Percentiles rank a stretch among this genome's conserved stretches.
Conservation (phyloP, 2,329 filamentous ascomycete genomes). For the Massarina eburnea region DNA sequence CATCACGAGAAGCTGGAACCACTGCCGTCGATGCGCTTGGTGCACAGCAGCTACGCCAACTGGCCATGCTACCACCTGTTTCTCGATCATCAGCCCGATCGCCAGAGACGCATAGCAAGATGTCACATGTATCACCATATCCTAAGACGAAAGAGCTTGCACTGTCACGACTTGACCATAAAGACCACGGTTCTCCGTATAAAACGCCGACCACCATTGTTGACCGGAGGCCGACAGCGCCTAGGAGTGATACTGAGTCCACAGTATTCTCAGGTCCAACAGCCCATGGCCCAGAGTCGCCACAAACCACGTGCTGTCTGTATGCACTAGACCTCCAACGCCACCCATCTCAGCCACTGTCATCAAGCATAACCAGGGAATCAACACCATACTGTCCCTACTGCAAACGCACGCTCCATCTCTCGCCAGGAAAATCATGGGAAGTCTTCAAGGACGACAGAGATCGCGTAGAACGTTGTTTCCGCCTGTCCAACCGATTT, state of each 20-base stretch:
- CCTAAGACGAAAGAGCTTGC: conserved; percentile 13
- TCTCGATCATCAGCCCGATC: conserved; percentile 21
- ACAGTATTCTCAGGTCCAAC: conserved; percentile 27
- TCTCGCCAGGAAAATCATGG: conserved; percentile 39
- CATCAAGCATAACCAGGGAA: conserved; percentile 25
- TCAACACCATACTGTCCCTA: conserved; percentile 33
- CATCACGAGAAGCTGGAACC: conserved; percentile 32
- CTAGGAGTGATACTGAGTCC: conserved; percentile 21
- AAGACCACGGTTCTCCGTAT: conserved; percentile 1
- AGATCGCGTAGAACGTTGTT: conserved; percentile 30
- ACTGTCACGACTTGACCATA: conserved; percentile 18
- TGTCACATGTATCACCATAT: conserved; percentile 13
- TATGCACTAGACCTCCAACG: conserved; percentile 37
- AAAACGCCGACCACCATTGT: conserved; percentile 30
- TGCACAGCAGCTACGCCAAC: conserved; percentile 28
- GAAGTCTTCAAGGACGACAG: conserved; percentile 35
- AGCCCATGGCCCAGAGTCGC: conserved; percentile 19
- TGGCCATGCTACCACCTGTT: conserved; percentile 16
- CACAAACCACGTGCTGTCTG: conserved; percentile 29
- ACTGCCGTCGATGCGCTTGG: conserved; percentile 31
- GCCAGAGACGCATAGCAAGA: conserved; percentile 9
- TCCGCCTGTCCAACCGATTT: conserved; percentile 39
- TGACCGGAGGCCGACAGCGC: conserved; percentile 18
- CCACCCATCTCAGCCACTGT: conserved; percentile 28
- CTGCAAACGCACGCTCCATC: conserved; percentile 30